These are phyloP conservation scores for Acorus calamus DNA, from an alignment of 106 monocot genomes.

Conservation along the genomic window DNA sequence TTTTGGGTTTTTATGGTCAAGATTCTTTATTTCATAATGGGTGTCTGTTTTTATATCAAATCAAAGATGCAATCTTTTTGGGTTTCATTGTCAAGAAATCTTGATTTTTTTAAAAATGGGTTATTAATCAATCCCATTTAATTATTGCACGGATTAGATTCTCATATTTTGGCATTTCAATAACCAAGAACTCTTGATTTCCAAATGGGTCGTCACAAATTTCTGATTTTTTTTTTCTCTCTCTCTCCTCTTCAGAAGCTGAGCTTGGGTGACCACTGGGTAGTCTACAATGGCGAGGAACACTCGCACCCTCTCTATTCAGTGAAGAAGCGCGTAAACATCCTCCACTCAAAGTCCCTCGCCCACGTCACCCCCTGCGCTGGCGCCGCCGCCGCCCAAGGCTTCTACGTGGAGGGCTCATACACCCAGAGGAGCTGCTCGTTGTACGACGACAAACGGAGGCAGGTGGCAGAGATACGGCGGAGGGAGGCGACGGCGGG, in stretches of 20 bases:
- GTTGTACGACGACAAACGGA: constrained; percentile 20
- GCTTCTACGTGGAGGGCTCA: constrained; percentile 32
- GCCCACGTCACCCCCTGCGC: constrained; percentile 27
- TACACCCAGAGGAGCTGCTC: constrained; percentile 32
- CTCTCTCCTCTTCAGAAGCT: constrained; percentile 22
- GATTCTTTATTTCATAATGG: too few species aligned
- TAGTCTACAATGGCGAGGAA: constrained; percentile 40
- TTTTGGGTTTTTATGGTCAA: too few species aligned
- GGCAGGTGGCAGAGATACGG: constrained; percentile 33
- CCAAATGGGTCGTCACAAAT: too few species aligned
- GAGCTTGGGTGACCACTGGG: constrained; percentile 47
- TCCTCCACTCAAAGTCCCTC: constrained; percentile 23
- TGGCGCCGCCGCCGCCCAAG: neutral
- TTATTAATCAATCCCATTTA: too few species aligned
- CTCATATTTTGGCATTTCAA: too few species aligned
- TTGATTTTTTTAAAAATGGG: too few species aligned
- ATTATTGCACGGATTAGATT: too few species aligned
- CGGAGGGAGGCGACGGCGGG: constrained; percentile 23
- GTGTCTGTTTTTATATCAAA: too few species aligned
- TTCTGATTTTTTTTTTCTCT: too few species aligned
- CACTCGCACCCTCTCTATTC: constrained; percentile 16
- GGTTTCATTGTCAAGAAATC: too few species aligned
- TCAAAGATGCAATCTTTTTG: too few species aligned
- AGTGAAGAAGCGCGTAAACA: constrained; percentile 15
- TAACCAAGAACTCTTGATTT: too few species aligned